Conservation (phyloP, 257 asterid species). For the Primulina eburnea region DNA sequence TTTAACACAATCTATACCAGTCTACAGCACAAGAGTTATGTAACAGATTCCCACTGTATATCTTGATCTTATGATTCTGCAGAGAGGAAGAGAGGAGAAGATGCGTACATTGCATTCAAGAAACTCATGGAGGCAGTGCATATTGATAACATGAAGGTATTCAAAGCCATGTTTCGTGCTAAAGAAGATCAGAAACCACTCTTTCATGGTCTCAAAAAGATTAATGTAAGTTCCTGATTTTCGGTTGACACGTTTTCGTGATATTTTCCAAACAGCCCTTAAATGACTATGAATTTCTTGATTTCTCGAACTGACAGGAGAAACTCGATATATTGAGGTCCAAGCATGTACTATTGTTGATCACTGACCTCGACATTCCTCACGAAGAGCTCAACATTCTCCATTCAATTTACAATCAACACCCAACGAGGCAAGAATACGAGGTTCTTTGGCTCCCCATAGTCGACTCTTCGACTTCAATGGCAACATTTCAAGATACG, state of each 20-base stretch:
- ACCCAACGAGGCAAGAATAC: constrained; percentile 49
- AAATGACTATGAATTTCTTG: background rate
- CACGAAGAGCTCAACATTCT: constrained; percentile 69
- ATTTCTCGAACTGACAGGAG: constrained; percentile 37
- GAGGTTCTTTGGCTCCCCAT: constrained; percentile 92
- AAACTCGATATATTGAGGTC: constrained; percentile 54
- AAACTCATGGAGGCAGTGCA: constrained; percentile 40
- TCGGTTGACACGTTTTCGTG: background rate
- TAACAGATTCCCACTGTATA: background rate
- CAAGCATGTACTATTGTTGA: constrained; percentile 65
- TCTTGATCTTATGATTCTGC: background rate
- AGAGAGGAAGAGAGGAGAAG: constrained; percentile 37
- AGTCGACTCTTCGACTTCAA: constrained; percentile 31
- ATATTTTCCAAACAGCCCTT: background rate
- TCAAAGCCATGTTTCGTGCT: constrained; percentile 39
- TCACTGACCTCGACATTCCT: constrained; percentile 65
- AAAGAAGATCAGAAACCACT: constrained; percentile 47
- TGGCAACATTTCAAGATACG: constrained; percentile 27
- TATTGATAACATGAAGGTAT: constrained; percentile 56
- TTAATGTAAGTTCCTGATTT: constrained; percentile 26
- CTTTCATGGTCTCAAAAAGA: constrained; percentile 34
- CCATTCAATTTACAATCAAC: constrained; percentile 59
- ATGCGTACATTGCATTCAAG: constrained; percentile 35
- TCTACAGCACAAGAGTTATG: background rate
- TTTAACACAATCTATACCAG: background rate